A percentile compares a stretch with the other conserved stretches of the same genome.
Conservation (phyloP, 1,284 basidiomycete genomes). For the Melampsora larici-populina region DNA sequence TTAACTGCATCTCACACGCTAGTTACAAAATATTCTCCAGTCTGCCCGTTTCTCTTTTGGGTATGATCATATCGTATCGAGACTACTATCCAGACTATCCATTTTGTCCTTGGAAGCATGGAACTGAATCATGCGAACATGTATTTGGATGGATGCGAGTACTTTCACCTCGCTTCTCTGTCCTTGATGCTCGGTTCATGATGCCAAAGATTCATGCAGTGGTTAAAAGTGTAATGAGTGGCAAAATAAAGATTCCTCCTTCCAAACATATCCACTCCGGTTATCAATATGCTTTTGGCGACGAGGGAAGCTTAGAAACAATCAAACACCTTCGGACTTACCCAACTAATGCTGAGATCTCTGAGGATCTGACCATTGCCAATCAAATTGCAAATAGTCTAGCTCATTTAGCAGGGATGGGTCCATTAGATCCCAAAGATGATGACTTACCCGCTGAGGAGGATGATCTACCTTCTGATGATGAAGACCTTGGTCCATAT, state of each 20-base stretch:
- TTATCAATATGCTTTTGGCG: no score
- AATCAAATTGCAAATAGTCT: neutral
- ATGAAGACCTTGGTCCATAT: no score
- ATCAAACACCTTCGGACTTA: slow-evolving; percentile 6
- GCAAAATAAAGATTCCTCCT: no score
- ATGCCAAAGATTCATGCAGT: no score
- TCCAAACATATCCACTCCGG: no score
- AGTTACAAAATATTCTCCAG: slow-evolving; percentile 17
- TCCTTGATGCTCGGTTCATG: slow-evolving; percentile 9
- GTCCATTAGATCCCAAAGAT: no score
- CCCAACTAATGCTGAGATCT: slow-evolving; percentile 17
- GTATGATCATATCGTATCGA: slow-evolving; percentile 18
- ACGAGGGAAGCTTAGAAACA: neutral
- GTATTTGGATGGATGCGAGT: slow-evolving; percentile 19
- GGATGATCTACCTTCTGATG: no score
- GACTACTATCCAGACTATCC: slow-evolving; percentile 2
- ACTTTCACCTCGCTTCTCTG: slow-evolving; percentile 15
- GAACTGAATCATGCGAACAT: no score
- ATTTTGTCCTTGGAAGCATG: slow-evolving; percentile 25
- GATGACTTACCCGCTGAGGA: no score
- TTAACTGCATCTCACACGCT: slow-evolving; percentile 6
- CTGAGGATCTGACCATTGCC: slow-evolving; percentile 1
- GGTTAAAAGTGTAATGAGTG: no score
- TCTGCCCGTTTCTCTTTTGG: slow-evolving; percentile 8
- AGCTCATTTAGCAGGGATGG: slow-evolving; percentile 11